phyloP scores from a whole-genome alignment of 257 asterid genomes.

The Petrea volubilis region DNA sequence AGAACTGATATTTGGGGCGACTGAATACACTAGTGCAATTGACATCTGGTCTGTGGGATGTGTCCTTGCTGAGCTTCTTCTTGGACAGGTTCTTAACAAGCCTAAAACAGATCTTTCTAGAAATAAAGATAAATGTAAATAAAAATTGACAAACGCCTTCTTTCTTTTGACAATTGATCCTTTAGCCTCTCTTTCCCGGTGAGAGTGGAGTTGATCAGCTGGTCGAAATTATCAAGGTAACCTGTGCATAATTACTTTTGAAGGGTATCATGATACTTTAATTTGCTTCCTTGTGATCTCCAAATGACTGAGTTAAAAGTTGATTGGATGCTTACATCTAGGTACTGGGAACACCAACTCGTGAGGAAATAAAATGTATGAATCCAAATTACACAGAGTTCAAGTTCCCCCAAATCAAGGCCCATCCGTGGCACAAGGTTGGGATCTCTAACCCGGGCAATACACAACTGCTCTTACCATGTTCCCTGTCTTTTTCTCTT shows the following conservation, averaged over 20 bases:
- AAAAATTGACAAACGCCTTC: background rate
- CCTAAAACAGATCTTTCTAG: constrained; percentile 1
- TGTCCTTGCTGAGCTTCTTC: constrained; percentile 87
- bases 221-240: constrained; percentile 84
- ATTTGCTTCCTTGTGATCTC: constrained; percentile 1
- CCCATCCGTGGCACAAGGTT: constrained; percentile 95
- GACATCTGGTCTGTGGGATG: constrained; percentile 93
- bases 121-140: background rate
- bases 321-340: constrained; percentile 19
- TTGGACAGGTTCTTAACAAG: constrained; percentile 66
- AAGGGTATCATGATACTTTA: background rate
- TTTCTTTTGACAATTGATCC: constrained; percentile 4
- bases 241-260: background rate
- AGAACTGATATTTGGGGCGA: constrained; percentile 82
- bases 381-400: constrained; percentile 87
- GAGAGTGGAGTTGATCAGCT: constrained; percentile 94
- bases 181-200: constrained; percentile 83
- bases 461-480: background rate
- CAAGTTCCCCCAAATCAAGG: constrained; percentile 86
- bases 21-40: constrained; percentile 77
- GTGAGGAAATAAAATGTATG: constrained; percentile 89
- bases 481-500: background rate
- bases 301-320: background rate
- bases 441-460: constrained; percentile 2
- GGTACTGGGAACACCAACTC: constrained; percentile 91